Evolutionary conservation across 2,329 filamentous ascomycete species (phyloP).

Genomic region (Aplosporella prunicola): DNA sequence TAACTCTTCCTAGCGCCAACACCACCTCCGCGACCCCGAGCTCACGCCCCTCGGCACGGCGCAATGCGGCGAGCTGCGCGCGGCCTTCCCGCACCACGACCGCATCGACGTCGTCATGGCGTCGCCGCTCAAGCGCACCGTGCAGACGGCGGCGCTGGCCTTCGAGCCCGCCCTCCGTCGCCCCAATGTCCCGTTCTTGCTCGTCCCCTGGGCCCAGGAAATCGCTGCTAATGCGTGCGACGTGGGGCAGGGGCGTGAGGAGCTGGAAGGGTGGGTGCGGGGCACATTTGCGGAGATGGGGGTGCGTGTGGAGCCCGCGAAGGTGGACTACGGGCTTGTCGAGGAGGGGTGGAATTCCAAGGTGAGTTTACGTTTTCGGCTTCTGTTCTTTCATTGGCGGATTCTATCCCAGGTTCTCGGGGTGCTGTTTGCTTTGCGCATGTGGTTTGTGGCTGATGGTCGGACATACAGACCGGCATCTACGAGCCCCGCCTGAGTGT

Average conservation of each 20-base stretch:
- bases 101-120: slow-evolving; percentile 60
- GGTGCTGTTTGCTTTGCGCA: slow-evolving; percentile 1
- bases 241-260: slow-evolving; percentile 51
- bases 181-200: slow-evolving; percentile 40
- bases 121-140: slow-evolving; percentile 70
- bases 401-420: too few relatives aligned
- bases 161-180: slow-evolving; percentile 47
- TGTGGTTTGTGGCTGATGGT: neutral
- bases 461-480: slow-evolving; percentile 20
- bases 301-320: slow-evolving; percentile 40
- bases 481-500: slow-evolving; percentile 22
- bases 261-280: slow-evolving; percentile 33
- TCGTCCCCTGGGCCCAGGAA: slow-evolving; percentile 71
- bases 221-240: slow-evolving; percentile 67
- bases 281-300: slow-evolving; percentile 40
- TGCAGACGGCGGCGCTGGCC: slow-evolving; percentile 64
- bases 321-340: slow-evolving; percentile 54
- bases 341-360: slow-evolving; percentile 65
- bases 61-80: slow-evolving; percentile 59
- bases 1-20: slow-evolving; percentile 41
- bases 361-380: too few relatives aligned
- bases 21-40: slow-evolving; percentile 69
- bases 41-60: slow-evolving; percentile 66
- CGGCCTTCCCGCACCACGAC: slow-evolving; percentile 50
- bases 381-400: too few relatives aligned